Percentiles rank a stretch among this genome's conserved stretches.
phyloP scores from a whole-genome alignment of 768 basidiomycete species.

The Gautieria morchelliformis region DNA sequence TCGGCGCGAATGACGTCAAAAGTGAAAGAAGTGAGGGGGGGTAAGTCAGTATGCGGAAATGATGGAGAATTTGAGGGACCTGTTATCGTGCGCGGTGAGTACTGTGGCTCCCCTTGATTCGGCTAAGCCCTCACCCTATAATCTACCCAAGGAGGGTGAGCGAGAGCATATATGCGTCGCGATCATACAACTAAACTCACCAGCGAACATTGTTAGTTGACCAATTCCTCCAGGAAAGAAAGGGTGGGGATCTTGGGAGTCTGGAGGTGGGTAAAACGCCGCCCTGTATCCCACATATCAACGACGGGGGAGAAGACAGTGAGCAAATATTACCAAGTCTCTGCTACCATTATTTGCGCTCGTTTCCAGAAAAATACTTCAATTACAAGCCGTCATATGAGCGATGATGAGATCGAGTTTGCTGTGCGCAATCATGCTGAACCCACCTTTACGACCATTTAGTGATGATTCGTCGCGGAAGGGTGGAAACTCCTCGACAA shows the following conservation, averaged over 20 bases:
- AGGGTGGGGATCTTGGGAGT: slow-evolving; percentile 42
- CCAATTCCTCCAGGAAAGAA: slow-evolving; percentile 64
- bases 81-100: slow-evolving; percentile 23
- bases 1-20: slow-evolving; percentile 33
- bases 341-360: slow-evolving; percentile 84
- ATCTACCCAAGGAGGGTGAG: not conserved
- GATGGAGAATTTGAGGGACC: slow-evolving; percentile 85
- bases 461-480: slow-evolving; percentile 63
- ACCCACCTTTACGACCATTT: slow-evolving; percentile 49
- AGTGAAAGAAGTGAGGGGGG: slow-evolving; percentile 46
- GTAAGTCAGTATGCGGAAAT: slow-evolving; percentile 67
- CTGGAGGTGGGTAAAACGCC: slow-evolving; percentile 63
- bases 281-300: slow-evolving; percentile 42
- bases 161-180: too few relatives aligned
- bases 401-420: not conserved
- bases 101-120: too few relatives aligned
- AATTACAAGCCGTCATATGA: slow-evolving; percentile 17
- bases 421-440: not conserved
- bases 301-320: not conserved
- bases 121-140: slow-evolving; percentile 10
- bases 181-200: slow-evolving; percentile 34
- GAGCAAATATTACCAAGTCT: slow-evolving; percentile 46
- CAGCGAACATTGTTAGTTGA: slow-evolving; percentile 86
- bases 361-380: slow-evolving; percentile 83
- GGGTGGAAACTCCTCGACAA: slow-evolving; percentile 59